Conservation (phyloP, 2,329 filamentous ascomycete genomes). For the Ophiosphaerella korrae region DNA sequence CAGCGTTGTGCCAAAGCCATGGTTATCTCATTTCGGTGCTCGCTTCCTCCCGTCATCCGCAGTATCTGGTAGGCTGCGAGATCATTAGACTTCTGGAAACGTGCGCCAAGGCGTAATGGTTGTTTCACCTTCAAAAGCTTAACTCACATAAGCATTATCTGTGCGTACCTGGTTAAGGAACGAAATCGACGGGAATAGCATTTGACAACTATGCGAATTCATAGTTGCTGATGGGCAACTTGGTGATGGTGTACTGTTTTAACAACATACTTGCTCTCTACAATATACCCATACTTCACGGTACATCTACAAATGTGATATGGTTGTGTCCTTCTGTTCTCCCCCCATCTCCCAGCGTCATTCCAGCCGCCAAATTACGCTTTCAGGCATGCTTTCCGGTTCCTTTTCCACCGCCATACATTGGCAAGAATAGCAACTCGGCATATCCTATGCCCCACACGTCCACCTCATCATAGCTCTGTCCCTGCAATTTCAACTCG, state of each 20-base stretch:
- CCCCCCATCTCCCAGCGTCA: neutral
- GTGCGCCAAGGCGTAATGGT: constrained; percentile 4
- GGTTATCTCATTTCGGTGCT: constrained; percentile 3
- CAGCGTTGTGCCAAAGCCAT: neutral
- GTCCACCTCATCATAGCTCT: neutral
- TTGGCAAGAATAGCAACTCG: too few relatives aligned
- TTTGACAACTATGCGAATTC: neutral
- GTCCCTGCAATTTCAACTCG: constrained; percentile 5
- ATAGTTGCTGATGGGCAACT: too few relatives aligned
- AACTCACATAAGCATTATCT: constrained; percentile 3
- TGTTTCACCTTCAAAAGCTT: constrained; percentile 14
- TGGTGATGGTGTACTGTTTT: neutral
- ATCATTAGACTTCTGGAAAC: constrained; percentile 3
- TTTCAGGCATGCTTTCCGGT: constrained; percentile 4
- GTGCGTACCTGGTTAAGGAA: neutral
- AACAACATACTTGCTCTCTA: neutral
- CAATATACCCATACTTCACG: too few relatives aligned
- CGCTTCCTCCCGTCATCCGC: constrained; percentile 2
- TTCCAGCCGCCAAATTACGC: neutral
- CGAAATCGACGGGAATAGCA: neutral
- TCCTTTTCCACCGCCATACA: neutral
- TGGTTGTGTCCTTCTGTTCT: neutral
- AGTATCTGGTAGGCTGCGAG: constrained; percentile 12
- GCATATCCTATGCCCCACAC: too few relatives aligned
- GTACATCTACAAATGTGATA: too few relatives aligned